Percentiles rank a stretch among this genome's conserved stretches.
phyloP scores from a whole-genome alignment of 2,329 filamentous ascomycete species.

The Cladosporium sphaerospermum region DNA sequence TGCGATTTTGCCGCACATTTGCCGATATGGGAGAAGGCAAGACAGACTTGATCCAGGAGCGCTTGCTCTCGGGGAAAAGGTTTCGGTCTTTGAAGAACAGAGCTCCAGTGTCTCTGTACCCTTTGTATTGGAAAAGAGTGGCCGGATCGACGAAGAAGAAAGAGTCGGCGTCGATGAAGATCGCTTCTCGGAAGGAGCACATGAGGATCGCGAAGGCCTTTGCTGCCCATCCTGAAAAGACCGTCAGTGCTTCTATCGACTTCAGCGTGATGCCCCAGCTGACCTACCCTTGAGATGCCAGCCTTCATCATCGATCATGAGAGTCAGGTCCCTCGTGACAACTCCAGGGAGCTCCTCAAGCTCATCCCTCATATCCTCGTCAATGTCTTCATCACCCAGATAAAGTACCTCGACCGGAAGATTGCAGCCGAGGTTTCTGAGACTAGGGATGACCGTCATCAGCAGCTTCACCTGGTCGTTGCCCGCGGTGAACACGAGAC shows the following conservation, averaged over 20 bases:
- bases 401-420: conserved; percentile 38
- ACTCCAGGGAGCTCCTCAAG: conserved; percentile 40
- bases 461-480: conserved; percentile 40
- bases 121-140: conserved; percentile 38
- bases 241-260: neutral
- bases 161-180: conserved; percentile 43
- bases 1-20: conserved; percentile 32
- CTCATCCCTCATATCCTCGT: conserved; percentile 36
- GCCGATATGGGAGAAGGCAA: conserved; percentile 39
- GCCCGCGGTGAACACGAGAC: conserved; percentile 42
- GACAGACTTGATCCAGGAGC: conserved; percentile 37
- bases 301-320: conserved; percentile 40
- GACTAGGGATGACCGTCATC: conserved; percentile 37
- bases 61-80: conserved; percentile 35
- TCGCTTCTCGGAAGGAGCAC: conserved; percentile 43
- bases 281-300: conserved; percentile 33
- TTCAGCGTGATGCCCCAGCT: too few species aligned
- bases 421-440: conserved; percentile 34
- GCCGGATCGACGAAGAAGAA: conserved; percentile 40
- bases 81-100: conserved; percentile 44
- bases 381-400: conserved; percentile 40
- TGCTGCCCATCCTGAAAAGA: conserved; percentile 36
- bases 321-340: conserved; percentile 39
- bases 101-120: conserved; percentile 38
- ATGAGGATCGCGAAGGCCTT: conserved; percentile 44